phyloP scores from a whole-genome alignment of 2,329 filamentous ascomycete species.

The Cladosporium sp. region DNA sequence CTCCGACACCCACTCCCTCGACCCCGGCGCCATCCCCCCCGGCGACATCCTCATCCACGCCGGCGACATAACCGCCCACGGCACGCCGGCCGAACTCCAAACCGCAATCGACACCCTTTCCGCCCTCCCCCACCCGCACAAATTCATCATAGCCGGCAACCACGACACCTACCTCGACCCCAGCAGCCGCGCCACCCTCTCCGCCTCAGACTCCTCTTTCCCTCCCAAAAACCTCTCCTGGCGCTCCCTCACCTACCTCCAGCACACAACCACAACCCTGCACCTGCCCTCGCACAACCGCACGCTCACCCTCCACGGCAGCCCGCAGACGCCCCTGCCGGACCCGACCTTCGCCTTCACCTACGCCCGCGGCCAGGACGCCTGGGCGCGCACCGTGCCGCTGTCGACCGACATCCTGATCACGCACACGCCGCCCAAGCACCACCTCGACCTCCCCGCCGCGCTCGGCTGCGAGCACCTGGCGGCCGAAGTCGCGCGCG shows the following conservation, averaged over 20 bases:
- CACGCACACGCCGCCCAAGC: slow-evolving; percentile 72
- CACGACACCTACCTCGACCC: slow-evolving; percentile 83
- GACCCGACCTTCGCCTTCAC: slow-evolving; percentile 76
- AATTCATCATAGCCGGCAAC: slow-evolving; percentile 79
- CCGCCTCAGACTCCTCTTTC: slow-evolving; percentile 46
- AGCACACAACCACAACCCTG: slow-evolving; percentile 55
- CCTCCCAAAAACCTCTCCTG: slow-evolving; percentile 52
- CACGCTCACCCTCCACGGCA: slow-evolving; percentile 68
- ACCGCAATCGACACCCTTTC: slow-evolving; percentile 77
- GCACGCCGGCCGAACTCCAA: slow-evolving; percentile 68
- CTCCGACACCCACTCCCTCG: slow-evolving; percentile 76
- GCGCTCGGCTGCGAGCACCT: slow-evolving; percentile 63
- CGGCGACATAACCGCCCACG: slow-evolving; percentile 73
- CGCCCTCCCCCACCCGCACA: slow-evolving; percentile 66
- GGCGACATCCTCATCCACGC: slow-evolving; percentile 87
- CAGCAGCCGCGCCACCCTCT: slow-evolving; percentile 46
- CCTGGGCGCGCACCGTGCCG: slow-evolving; percentile 68
- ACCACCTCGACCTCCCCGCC: slow-evolving; percentile 60
- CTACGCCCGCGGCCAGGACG: slow-evolving; percentile 58
- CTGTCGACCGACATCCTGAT: slow-evolving; percentile 68
- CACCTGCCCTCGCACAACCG: slow-evolving; percentile 38
- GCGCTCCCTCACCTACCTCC: slow-evolving; percentile 66
- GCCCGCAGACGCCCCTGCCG: slow-evolving; percentile 70
- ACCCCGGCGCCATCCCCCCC: slow-evolving; percentile 51
- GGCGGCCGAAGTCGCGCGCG: slow-evolving; percentile 65